Evolutionary conservation across 257 asterid genomes (phyloP), one percentile per base, ranked within the genome.

Genomic region (Solanum dulcamara): DNA sequence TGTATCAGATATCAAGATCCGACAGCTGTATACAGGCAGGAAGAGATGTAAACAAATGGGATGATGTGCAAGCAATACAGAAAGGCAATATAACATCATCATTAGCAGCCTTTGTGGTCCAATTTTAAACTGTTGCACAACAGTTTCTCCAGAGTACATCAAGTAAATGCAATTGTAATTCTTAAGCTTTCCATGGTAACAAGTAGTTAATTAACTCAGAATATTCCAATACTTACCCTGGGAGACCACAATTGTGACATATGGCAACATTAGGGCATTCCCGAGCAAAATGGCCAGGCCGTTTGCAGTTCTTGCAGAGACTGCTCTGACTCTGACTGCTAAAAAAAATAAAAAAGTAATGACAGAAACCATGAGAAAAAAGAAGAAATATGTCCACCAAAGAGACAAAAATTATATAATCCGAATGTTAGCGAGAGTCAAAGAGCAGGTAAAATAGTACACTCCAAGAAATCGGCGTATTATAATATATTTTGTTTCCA

Each of bases 221-320:
- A 48, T 17, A 46, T 17, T 79, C 12, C 40, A 79, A 2, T 71
- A 90, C 95, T 89, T 87, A 96, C 99, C 99, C 99, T 84, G 99
- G 99, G 90, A 96, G 99, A 81, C 98, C 98, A 88, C 98, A 96
- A 75, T 96, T 96, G 95, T 96, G 98, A 64, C 99, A 96, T 84
- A 96, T 91, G 88, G 98, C 98, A 75, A 92, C 98, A 87, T 91
- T 94, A 85, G 99, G 93, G 92, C 99, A 94, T 83, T 94, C 99
- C 89, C 99, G 92, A 22, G 99, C 99, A 91, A 90, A 96, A 89
- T 96, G 99, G 84, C 99, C 99, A 72, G 98, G 98, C 89, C 98
- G 90, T 86, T 93, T 96, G 92, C 99, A 96, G 90, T 96, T 96
- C 89, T 96, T 96, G 94, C 99, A 96, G 91, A 96, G 89, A 84